These are phyloP conservation scores for Omphalea diandra DNA, from an alignment of 441 rosid genomes.

Conservation along the genomic window DNA sequence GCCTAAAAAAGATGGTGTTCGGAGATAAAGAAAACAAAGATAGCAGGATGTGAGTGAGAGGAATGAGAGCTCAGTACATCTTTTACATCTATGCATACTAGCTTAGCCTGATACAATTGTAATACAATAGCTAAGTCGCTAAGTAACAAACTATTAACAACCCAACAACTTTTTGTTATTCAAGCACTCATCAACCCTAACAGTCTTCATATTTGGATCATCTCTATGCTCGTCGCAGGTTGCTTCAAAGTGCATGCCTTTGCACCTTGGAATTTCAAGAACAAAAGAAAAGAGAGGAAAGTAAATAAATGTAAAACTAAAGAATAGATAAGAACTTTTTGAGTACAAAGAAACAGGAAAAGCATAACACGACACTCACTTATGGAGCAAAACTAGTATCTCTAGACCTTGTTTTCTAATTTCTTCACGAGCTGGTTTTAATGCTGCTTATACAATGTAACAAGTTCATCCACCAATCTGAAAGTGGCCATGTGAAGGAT, in stretches of 20 bases:
- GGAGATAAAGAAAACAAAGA: too few species aligned
- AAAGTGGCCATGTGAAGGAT: constrained; percentile 3
- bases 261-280: constrained; percentile 43
- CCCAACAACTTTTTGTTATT: too few species aligned
- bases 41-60: too few species aligned
- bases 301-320: not conserved
- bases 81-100: too few species aligned
- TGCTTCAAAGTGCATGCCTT: constrained; percentile 54
- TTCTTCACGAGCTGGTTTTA: constrained; percentile 57
- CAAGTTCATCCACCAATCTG: constrained; percentile 86
- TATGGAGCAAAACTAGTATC: constrained; percentile 55
- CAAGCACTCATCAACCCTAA: too few species aligned
- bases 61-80: too few species aligned
- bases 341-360: not conserved
- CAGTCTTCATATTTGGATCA: constrained; percentile 57
- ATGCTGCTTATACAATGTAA: constrained; percentile 55
- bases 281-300: not conserved
- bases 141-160: too few species aligned
- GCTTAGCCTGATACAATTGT: too few species aligned
- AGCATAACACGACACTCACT: constrained; percentile 41
- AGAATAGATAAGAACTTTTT: too few species aligned
- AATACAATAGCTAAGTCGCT: too few species aligned
- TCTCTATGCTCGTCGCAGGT: constrained; percentile 59
- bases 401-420: constrained; percentile 53
- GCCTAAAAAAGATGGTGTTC: too few species aligned